Evolutionary conservation across 108 stramenopile species (phyloP).

Genomic region (Parmales sp.): DNA sequence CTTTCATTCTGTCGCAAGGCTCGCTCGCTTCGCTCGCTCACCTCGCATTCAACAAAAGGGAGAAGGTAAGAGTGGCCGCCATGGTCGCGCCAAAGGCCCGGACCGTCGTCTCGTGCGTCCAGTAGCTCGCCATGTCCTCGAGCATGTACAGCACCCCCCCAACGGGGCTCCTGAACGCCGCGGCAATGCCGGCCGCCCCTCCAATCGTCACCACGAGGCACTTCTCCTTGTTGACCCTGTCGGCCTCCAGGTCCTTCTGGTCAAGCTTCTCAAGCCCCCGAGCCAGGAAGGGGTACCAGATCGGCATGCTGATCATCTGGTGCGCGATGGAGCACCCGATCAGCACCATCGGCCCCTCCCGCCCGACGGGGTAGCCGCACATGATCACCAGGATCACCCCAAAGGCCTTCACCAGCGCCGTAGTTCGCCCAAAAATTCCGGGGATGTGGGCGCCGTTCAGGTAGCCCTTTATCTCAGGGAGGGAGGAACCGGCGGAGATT

Average conservation of each 20-base stretch:
- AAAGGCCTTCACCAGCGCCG: not conserved
- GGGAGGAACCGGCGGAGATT: not conserved
- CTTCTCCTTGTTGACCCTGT: not conserved
- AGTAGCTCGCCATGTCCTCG: constrained; percentile 6
- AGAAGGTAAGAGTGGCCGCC: not conserved
- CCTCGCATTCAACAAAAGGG: not conserved
- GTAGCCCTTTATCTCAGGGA: constrained; percentile 5
- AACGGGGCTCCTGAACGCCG: not conserved
- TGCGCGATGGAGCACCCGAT: not conserved
- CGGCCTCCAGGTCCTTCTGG: not conserved
- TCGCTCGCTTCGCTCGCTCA: no score
- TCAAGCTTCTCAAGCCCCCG: not conserved
- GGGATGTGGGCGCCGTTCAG: constrained; percentile 6
- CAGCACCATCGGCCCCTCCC: constrained; percentile 2
- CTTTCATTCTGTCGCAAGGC: no score
- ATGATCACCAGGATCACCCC: not conserved
- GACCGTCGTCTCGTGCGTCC: constrained; percentile 9
- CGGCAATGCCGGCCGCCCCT: constrained; percentile 1
- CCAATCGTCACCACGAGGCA: not conserved
- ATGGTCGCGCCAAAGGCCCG: constrained; percentile 2
- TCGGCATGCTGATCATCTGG: not conserved
- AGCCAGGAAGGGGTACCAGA: not conserved
- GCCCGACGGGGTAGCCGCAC: not conserved
- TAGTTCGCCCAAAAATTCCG: not conserved
- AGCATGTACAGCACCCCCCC: constrained; percentile 8